Percentiles rank a stretch among this genome's conserved stretches.
Conservation (phyloP, 2,329 filamentous ascomycete genomes). For the Calonectria pseudoreteaudii region DNA sequence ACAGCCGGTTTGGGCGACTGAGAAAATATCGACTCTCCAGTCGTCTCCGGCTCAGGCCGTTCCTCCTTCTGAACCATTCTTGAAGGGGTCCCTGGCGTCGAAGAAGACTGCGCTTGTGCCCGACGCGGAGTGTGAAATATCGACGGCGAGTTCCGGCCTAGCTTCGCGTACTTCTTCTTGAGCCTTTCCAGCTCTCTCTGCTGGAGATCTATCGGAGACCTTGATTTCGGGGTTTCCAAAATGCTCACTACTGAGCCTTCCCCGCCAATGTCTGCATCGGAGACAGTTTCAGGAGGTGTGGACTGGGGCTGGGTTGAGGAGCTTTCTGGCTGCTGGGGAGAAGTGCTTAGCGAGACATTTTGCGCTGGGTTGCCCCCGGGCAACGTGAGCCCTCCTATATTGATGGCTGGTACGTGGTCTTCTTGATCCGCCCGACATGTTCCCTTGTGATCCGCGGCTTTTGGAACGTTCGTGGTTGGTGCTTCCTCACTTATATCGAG, state of each 20-base stretch:
- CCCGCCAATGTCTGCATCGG: not conserved
- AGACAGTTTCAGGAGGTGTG: not conserved
- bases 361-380: conserved; percentile 25
- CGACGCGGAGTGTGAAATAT: conserved; percentile 8
- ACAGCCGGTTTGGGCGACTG: not conserved
- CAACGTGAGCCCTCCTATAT: conserved; percentile 21
- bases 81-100: not conserved
- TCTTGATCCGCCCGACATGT: not conserved
- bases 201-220: not conserved
- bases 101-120: not conserved
- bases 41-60: not conserved
- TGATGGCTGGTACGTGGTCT: not conserved
- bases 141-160: not conserved
- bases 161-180: not conserved
- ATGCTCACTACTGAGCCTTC: not conserved
- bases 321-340: not conserved
- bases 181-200: conserved; percentile 1
- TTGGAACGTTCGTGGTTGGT: not conserved
- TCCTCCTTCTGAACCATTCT: not conserved
- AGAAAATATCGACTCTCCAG: no score
- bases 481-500: not conserved
- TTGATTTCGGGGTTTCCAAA: not conserved
- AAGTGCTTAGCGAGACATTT: not conserved
- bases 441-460: not conserved
- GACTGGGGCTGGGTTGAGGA: not conserved